A percentile compares a stretch with the other conserved stretches of the same genome.
Conservation (phyloP, 2,329 filamentous ascomycete species). For the Raffaelea ambrosiae region DNA sequence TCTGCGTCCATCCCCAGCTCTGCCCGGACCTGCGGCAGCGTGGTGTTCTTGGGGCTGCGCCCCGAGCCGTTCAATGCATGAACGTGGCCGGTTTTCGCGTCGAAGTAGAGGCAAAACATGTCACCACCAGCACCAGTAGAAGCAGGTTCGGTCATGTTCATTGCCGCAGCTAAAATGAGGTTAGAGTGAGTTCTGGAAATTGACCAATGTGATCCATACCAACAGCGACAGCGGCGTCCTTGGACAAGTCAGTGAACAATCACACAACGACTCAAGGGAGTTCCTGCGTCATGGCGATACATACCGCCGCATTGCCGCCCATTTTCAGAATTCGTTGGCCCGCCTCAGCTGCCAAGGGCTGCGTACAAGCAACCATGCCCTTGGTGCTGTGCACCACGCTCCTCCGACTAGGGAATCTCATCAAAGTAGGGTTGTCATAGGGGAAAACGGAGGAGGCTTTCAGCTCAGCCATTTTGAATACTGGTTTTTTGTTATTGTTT, state of each 20-base stretch:
- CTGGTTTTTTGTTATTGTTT: too few relatives aligned
- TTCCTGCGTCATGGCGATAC: too few relatives aligned
- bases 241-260: background rate
- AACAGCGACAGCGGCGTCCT: background rate
- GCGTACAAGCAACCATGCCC: background rate
- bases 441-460: background rate
- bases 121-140: background rate
- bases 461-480: background rate
- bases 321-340: background rate
- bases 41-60: constrained; percentile 2
- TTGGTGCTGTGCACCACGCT: background rate
- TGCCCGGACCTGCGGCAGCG: background rate
- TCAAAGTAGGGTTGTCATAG: background rate
- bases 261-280: background rate
- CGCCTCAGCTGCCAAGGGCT: background rate
- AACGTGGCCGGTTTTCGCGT: background rate
- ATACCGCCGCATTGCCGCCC: background rate
- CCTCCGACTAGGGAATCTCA: background rate
- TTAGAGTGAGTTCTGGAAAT: background rate
- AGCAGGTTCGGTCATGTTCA: background rate
- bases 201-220: background rate
- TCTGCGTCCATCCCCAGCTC: background rate
- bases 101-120: background rate
- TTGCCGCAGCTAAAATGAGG: background rate
- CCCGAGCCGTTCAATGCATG: background rate